Base-by-base conservation (phyloP, 2,329 filamentous ascomycete genomes). In the Epichloe gansuensis region DNA sequence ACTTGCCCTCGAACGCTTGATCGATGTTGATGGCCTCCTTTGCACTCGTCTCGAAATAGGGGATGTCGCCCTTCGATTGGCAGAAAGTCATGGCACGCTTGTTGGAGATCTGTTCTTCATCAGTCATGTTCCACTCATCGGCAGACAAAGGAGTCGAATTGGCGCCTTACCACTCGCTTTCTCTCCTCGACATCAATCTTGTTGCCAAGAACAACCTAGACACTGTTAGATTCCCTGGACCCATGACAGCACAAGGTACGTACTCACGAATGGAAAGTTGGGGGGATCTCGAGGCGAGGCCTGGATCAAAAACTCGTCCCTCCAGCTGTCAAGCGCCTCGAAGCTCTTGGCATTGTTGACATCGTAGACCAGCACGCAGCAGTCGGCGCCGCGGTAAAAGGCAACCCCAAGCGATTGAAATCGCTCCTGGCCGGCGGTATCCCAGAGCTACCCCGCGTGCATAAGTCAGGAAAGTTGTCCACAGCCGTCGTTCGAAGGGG, bases 341-440 rank as follows among this genome's bases (percentile, higher is more conserved):
- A 98, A 98, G 69, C 89, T 95, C 81, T 98, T 98, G 56, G 90
- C 87, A 70, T 96, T 97, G 75, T 98, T 98, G 70, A 98, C 91
- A 66, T 98, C 91, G 75, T 93, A 97, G 50, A 97, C 91, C 51
- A 98, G 77, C 54, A 97, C 91, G 68, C 93, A 97, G 79, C 91
- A 97, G 74, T 98, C 91, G 60, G 93, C 91, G 57, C 91, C 91
- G 57, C 91, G 82, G 74, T 98, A 98, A 73, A 98, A 98, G 47
- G 91, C 93, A 44, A 98, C 91, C 51, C 93, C 91, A 60, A 98
- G 77, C 39, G 90, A 96, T 71, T 98, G 91, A 71, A 98, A 98
- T 57, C 91, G 85, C 71, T 98, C 91, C 70, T 98, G 91, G 34
- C 91, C 91, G 21, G 91, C 91, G 3, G 91, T 98, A 68, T 98